Evolutionary conservation across 2,329 filamentous ascomycete species (phyloP).

Genomic region (Apiospora sp.): DNA sequence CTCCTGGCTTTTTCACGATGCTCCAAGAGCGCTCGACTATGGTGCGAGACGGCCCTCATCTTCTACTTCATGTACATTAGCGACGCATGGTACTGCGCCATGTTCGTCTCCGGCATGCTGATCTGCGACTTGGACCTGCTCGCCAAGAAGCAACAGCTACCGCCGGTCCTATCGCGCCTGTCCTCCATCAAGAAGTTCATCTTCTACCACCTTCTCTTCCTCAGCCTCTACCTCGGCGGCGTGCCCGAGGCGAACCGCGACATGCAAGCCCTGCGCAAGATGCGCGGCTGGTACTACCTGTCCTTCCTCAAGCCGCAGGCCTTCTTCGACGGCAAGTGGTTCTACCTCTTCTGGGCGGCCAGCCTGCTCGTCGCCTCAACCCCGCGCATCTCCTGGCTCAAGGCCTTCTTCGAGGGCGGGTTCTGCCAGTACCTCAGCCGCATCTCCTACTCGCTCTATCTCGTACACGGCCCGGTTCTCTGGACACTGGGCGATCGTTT

Average conservation of each 20-base stretch:
- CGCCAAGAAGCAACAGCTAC: slow-evolving; percentile 57
- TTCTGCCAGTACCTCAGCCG: slow-evolving; percentile 69
- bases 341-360: slow-evolving; percentile 70
- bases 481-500: slow-evolving; percentile 68
- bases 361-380: slow-evolving; percentile 62
- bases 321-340: slow-evolving; percentile 72
- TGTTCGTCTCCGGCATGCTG: slow-evolving; percentile 69
- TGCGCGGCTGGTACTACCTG: slow-evolving; percentile 67
- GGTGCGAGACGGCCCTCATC: slow-evolving; percentile 60
- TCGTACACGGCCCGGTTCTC: slow-evolving; percentile 70
- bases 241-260: slow-evolving; percentile 61
- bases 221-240: slow-evolving; percentile 66
- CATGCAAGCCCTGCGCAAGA: slow-evolving; percentile 57
- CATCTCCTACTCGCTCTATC: slow-evolving; percentile 69
- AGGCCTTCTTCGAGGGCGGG: slow-evolving; percentile 63
- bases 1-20: slow-evolving; percentile 65
- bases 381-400: slow-evolving; percentile 65
- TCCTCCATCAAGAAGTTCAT: slow-evolving; percentile 58
- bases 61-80: slow-evolving; percentile 73
- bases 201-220: slow-evolving; percentile 58
- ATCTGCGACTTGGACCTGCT: slow-evolving; percentile 68
- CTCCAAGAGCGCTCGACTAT: slow-evolving; percentile 61
- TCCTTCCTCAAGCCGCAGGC: slow-evolving; percentile 71
- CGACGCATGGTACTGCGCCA: slow-evolving; percentile 68
- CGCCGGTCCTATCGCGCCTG: slow-evolving; percentile 54